These are phyloP conservation scores for Ambrosiella xylebori DNA, from an alignment of 2,329 filamentous ascomycete species.

Conservation along the genomic window DNA sequence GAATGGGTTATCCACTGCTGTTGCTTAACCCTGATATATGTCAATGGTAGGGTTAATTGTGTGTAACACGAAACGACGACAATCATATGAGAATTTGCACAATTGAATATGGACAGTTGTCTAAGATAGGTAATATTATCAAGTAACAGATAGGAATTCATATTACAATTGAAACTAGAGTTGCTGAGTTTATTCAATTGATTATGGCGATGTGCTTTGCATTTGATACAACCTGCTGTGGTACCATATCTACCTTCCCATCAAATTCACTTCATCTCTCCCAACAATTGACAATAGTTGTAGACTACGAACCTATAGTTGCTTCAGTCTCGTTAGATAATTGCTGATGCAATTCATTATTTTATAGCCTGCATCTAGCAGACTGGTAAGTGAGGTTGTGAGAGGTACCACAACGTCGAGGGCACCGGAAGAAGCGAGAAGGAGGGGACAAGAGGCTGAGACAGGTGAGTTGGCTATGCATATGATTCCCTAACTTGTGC, in stretches of 20 bases:
- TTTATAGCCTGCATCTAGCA: background rate
- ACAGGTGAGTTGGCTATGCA: background rate
- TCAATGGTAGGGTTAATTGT: background rate
- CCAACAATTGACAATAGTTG: background rate
- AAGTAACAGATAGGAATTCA: too few relatives aligned
- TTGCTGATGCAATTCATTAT: background rate
- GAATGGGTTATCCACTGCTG: background rate
- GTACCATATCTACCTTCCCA: too few relatives aligned
- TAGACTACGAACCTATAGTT: too few relatives aligned
- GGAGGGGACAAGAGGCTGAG: background rate
- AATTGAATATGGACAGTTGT: background rate
- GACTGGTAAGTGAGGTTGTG: background rate
- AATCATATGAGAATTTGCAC: background rate
- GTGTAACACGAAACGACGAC: background rate
- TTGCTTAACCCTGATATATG: background rate
- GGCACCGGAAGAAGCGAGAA: constrained; percentile 9
- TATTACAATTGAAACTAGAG: too few relatives aligned
- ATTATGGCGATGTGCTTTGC: too few relatives aligned
- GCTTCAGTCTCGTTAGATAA: background rate
- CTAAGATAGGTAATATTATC: background rate
- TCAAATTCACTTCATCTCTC: too few relatives aligned
- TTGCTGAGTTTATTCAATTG: too few relatives aligned
- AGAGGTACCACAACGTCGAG: constrained; percentile 4
- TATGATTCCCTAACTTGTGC: background rate
- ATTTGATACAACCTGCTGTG: too few relatives aligned